phyloP scores from a whole-genome alignment of 1,139 yeast genomes.

The Eremothecium cymbalariae region DNA sequence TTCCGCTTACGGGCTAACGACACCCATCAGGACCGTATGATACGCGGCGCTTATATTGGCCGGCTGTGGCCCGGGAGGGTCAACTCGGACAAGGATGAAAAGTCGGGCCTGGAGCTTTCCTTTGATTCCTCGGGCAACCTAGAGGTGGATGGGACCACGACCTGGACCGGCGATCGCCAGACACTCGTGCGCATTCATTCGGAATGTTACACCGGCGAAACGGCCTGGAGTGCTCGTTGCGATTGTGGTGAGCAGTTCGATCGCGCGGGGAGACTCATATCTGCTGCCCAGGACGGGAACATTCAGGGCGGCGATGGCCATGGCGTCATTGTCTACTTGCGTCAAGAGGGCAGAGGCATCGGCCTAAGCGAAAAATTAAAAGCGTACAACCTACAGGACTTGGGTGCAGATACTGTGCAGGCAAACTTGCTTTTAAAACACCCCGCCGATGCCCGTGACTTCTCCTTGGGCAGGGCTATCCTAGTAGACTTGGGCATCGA shows the following conservation, averaged over 20 bases:
- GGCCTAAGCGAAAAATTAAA: constrained; percentile 95
- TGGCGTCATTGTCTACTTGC: constrained; percentile 89
- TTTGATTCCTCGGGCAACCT: constrained; percentile 49
- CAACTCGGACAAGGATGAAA: constrained; percentile 55
- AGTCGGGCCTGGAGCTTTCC: constrained; percentile 35
- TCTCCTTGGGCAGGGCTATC: constrained; percentile 89
- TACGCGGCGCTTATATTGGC: constrained; percentile 94
- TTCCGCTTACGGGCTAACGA: constrained; percentile 57
- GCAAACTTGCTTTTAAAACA: constrained; percentile 89
- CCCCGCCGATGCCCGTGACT: constrained; percentile 94
- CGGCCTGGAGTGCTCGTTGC: constrained; percentile 98
- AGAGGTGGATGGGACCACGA: constrained; percentile 35
- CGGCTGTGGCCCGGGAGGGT: constrained; percentile 77
- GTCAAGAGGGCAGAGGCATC: constrained; percentile 98
- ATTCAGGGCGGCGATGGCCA: constrained; percentile 60
- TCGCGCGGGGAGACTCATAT: constrained; percentile 89
- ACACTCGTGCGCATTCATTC: constrained; percentile 81
- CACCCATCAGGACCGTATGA: constrained; percentile 88
- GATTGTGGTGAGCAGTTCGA: constrained; percentile 99
- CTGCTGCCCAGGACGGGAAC: constrained; percentile 28
- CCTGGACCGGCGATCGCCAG: constrained; percentile 23
- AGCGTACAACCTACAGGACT: constrained; percentile 93
- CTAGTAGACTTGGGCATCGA: constrained; percentile 70
- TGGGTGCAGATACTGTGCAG: constrained; percentile 97
- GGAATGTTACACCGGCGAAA: constrained; percentile 97